Evolutionary conservation across 1,139 yeast genomes (phyloP).

Genomic region (Martiniozyma asiatica): DNA sequence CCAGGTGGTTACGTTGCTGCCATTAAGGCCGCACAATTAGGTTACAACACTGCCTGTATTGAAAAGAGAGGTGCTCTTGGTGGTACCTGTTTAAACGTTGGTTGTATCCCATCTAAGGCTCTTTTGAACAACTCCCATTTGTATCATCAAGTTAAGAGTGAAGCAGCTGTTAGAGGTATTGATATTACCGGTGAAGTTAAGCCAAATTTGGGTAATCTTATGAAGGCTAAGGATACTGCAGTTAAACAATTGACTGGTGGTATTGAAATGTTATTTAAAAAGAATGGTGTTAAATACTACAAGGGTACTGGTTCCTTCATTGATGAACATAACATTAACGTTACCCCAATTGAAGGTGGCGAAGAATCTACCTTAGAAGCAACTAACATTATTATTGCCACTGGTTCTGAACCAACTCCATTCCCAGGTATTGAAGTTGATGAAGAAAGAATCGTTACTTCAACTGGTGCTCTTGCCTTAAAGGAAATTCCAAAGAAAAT

Average conservation of each 20-base stretch:
- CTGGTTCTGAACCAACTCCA: conserved; percentile 97
- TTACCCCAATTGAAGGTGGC: conserved; percentile 79
- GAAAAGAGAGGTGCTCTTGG: conserved; percentile 95
- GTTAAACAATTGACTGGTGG: conserved; percentile 88
- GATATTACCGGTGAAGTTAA: conserved; percentile 64
- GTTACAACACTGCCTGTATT: conserved; percentile 87
- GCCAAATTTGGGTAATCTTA: conserved; percentile 67
- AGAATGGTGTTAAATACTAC: conserved; percentile 87
- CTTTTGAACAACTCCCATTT: conserved; percentile 88
- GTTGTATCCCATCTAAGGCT: conserved; percentile 97
- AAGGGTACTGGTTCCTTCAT: conserved; percentile 89
- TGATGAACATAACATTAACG: conserved; percentile 66
- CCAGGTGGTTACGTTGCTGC: conserved; percentile 99
- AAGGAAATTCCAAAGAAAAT: conserved; percentile 85
- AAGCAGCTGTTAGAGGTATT: conserved; percentile 81
- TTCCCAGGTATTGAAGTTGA: conserved; percentile 97
- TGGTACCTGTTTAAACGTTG: conserved; percentile 96
- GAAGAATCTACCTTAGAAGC: conserved; percentile 61
- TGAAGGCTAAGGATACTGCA: conserved; percentile 85
- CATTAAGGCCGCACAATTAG: conserved; percentile 95
- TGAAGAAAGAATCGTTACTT: conserved; percentile 92
- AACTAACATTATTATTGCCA: conserved; percentile 86
- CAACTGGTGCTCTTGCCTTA: conserved; percentile 83
- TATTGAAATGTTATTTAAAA: conserved; percentile 87
- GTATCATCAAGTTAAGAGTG: conserved; percentile 81